A percentile compares a stretch with the other conserved stretches of the same genome.
phyloP scores from a whole-genome alignment of 108 stramenopile species.

The Pseudonitzschia multistriata region DNA sequence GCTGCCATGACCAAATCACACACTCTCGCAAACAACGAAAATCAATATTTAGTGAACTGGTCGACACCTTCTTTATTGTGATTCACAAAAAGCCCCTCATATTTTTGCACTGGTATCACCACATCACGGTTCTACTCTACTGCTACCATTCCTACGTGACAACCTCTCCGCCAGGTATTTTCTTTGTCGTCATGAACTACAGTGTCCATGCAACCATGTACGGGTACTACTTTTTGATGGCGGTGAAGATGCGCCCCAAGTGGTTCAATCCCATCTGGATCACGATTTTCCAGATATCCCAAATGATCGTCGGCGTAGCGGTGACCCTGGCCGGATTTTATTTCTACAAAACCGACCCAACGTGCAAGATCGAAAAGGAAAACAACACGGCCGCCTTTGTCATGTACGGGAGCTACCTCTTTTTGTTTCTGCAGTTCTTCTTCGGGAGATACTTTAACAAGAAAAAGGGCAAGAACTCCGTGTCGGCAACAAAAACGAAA shows the following conservation, averaged over 20 bases:
- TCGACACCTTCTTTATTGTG: conserved; percentile 97
- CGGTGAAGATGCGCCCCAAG: conserved; percentile 67
- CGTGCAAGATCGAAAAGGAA: conserved; percentile 35
- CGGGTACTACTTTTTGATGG: conserved; percentile 96
- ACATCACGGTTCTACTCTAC: conserved; percentile 93
- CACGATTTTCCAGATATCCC: conserved; percentile 85
- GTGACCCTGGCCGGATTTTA: conserved; percentile 46
- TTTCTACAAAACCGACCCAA: conserved; percentile 19
- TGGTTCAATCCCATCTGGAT: conserved; percentile 84
- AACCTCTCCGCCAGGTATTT: conserved; percentile 79
- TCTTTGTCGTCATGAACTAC: conserved; percentile 98
- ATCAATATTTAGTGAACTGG: conserved; percentile 64
- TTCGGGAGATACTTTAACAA: conserved; percentile 60
- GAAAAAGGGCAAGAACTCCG: conserved; percentile 24
- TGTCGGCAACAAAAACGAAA: background rate
- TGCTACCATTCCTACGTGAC: conserved; percentile 94
- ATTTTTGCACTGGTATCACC: conserved; percentile 98
- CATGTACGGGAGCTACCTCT: conserved; percentile 88
- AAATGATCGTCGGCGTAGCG: conserved; percentile 91
- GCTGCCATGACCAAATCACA: background rate
- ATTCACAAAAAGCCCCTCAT: conserved; percentile 93
- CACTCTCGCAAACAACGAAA: background rate
- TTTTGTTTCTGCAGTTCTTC: conserved; percentile 86
- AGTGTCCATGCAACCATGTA: conserved; percentile 99
- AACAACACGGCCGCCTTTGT: conserved; percentile 80